Evolutionary conservation across 352 stramenopile species (phyloP), one percentile per base, ranked within the genome.

Genomic region (Globisporangium perplexum): DNA sequence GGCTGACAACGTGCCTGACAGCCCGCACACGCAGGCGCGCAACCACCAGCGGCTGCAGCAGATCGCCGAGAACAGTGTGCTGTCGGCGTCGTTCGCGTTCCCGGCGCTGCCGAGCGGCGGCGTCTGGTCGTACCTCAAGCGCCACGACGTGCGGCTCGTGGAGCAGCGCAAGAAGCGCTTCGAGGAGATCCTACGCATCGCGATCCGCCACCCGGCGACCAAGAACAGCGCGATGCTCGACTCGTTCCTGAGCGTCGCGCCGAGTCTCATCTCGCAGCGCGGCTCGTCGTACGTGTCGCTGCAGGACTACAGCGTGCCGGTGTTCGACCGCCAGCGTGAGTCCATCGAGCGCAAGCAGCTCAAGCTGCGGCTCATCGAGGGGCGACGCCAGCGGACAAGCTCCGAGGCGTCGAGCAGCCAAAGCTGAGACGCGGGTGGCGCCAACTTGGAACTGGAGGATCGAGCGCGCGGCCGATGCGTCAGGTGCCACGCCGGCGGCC

Each of bases 271-370:
- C 43, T 62, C 66, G 35, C 60, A 93, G 33, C 78, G 78, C 18
- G 80, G 83, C 17, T 88, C 80, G 8, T 90, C 80, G 8, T 93
- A 93, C 60, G 82, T 90, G 23, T 93, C 83, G 49, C 77, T 93
- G 7, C 68, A 59, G 55, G 74, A 86, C 41, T 86, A 86, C 66
- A 86, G 80, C 57, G 79, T 94, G n/a, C 83, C 83, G 31, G 79
- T 89, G 35, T 74, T 86, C 24, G 79, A 90, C 52, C 74, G 65
- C 22, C 71, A 92, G 58, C 75, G 82, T 14, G 82, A 92, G 61
- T 89, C 77, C 12, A 83, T 91, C 51, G 81, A 90, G 59, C 74
- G 82, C 47, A 77, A 77, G 20, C 77, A 88, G 61, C 69, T 79
- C 49, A 91, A 88, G 67, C 69, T 83, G 62, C 70, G 74, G 23